Evolutionary conservation across 805 yeast genomes (phyloP), one percentile per base, ranked within the genome.

Genomic region (Metschnikowia borealis): DNA sequence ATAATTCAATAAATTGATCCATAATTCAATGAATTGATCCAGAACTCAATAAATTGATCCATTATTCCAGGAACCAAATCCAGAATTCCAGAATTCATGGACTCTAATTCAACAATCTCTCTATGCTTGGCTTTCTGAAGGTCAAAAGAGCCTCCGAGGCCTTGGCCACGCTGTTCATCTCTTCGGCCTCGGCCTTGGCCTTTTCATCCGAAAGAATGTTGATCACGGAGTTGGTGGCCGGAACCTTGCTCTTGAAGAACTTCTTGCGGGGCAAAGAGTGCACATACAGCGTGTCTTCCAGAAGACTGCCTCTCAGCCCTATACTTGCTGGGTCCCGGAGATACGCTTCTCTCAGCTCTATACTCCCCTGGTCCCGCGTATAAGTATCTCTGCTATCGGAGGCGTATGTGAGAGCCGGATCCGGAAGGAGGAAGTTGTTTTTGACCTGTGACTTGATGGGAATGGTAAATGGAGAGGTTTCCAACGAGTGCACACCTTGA

Each of bases 121-220:
- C 76, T 39, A 73, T 73, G 51, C 71, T 68, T 5, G 75, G 69
- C 59, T 73, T 71, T 35, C 77, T 60, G 48, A 73, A 64, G 2
- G 75, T 63, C 47, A 73, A 60, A 37, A 73, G 62, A 0, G 74
- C 67, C 46, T 68, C 67, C 6, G 72, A 63, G 3, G 77, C 77
- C 52, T 65, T 70, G 38, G 69, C 58, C 11, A 55, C 50, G 15
- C 43, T 49, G 11, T 10, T 17, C 3, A 47, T 46, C 15, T 42
- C 67, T 11, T 56, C 60, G 15, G 15, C 13, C 6, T 44, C 32
- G 13, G 38, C 31, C 23, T 15, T 34, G 21, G 18, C 7, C 17
- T 44, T 38, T 23, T 54, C 61, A 10, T 63, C 71, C 18, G 54
- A 32, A 1, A 52, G 47, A 11, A 52, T 38, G 20, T 45, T 44